Percentiles rank a stretch among this genome's conserved stretches.
Evolutionary conservation across 2,329 filamentous ascomycete species (phyloP).

Genomic region (Pseudocercospora macadamiae): DNA sequence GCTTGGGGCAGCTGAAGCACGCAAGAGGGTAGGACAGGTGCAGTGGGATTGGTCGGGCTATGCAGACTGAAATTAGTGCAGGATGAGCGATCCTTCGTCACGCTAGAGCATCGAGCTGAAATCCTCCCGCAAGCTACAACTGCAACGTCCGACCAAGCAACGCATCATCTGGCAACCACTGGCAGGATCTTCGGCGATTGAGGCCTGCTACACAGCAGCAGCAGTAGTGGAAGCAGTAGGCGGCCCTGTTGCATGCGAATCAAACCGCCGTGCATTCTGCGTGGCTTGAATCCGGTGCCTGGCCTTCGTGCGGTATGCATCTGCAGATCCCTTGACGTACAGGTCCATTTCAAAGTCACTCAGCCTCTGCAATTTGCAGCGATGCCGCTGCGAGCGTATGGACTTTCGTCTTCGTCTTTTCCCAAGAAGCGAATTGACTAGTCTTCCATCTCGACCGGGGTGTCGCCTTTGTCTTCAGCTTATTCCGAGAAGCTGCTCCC

Average conservation of each 20-base stretch:
- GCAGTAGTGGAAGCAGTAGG: neutral
- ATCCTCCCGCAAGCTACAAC: constrained; percentile 1
- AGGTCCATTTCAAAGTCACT: neutral
- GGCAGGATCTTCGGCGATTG: constrained; percentile 5
- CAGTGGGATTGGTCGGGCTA: neutral
- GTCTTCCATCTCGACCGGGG: neutral
- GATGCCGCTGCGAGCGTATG: constrained; percentile 4
- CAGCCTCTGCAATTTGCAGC: constrained; percentile 3
- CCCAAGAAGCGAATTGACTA: neutral
- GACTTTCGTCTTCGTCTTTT: neutral
- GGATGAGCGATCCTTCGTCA: neutral
- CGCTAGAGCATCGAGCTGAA: neutral
- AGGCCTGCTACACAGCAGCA: neutral
- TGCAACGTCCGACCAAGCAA: neutral
- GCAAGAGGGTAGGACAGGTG: neutral
- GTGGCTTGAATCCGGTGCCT: constrained; percentile 5
- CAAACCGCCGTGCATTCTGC: neutral
- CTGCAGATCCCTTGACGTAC: neutral
- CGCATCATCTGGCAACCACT: neutral
- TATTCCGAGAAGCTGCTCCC: neutral
- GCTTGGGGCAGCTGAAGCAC: neutral
- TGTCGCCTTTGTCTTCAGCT: constrained; percentile 2
- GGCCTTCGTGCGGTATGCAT: constrained; percentile 10
- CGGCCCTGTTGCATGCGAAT: constrained; percentile 4
- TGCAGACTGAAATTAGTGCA: constrained; percentile 1